Percentiles rank a stretch among this genome's conserved stretches.
These are phyloP conservation scores for Pneumocystis jirovecii DNA, from an alignment of 1,139 yeast species.

Conservation along the genomic window DNA sequence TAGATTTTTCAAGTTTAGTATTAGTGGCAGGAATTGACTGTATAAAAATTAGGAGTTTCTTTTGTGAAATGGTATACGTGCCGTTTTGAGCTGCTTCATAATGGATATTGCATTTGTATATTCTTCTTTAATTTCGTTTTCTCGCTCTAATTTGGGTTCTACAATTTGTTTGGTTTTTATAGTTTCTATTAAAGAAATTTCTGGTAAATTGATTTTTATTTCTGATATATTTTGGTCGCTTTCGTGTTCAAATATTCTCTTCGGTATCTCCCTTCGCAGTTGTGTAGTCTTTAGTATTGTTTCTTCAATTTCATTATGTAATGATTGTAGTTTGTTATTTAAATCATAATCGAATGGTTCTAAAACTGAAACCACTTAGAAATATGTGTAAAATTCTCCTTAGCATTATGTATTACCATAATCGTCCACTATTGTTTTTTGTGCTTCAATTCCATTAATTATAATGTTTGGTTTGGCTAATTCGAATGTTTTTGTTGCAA, in stretches of 20 bases:
- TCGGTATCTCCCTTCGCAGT: background rate
- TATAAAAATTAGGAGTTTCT: background rate
- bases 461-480: background rate
- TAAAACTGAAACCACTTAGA: background rate
- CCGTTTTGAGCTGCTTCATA: background rate
- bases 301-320: background rate
- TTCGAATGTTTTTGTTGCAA: background rate
- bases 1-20: background rate
- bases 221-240: background rate
- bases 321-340: background rate
- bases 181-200: background rate
- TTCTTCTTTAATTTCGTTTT: background rate
- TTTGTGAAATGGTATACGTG: background rate
- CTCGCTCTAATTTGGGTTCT: background rate
- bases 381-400: background rate
- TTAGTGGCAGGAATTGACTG: conserved; percentile 1
- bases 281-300: background rate
- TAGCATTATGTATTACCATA: background rate
- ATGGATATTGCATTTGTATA: background rate
- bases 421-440: background rate
- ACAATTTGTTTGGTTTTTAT: background rate
- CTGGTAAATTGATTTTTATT: background rate
- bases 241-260: background rate
- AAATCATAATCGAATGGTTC: background rate
- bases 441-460: background rate